Evolutionary conservation across 371 early-diverging fungal genomes (phyloP).

Genomic region (Chytridiales sp.): DNA sequence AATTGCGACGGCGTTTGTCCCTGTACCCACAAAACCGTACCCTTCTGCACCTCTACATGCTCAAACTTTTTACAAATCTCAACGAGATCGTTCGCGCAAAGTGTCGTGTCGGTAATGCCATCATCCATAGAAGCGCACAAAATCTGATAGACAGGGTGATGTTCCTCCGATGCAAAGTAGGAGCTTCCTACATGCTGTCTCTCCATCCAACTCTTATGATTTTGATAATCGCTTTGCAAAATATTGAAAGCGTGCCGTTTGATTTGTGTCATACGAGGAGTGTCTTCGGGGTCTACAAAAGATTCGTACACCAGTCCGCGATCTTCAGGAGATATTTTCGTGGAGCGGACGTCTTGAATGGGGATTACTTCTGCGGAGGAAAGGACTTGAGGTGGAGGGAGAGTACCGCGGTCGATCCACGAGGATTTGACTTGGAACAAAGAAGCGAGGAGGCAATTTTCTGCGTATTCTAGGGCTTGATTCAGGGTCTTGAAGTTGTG

Average conservation of each 20-base stretch:
- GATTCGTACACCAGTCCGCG: no score
- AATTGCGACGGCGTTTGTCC: slow-evolving; percentile 65
- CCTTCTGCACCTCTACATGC: slow-evolving; percentile 43
- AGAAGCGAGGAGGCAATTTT: slow-evolving; percentile 76
- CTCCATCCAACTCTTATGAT: no score
- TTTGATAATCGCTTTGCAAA: no score
- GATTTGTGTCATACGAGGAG: no score
- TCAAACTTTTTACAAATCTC: background rate
- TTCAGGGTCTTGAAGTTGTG: slow-evolving; percentile 76
- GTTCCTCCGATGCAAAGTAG: no score
- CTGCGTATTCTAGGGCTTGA: slow-evolving; percentile 93
- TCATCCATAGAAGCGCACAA: slow-evolving; percentile 5
- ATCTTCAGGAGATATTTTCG: no score
- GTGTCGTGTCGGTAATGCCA: background rate
- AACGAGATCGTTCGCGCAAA: background rate
- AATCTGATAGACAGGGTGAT: slow-evolving; percentile 5
- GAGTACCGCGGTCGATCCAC: background rate
- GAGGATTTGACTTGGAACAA: slow-evolving; percentile 50
- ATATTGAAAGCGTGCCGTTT: no score
- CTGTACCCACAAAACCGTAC: slow-evolving; percentile 63
- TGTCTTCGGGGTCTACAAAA: no score
- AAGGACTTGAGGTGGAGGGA: no score
- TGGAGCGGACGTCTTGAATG: no score
- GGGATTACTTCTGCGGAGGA: background rate
- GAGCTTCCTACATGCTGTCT: no score